Base-by-base conservation (phyloP, 805 yeast species). In the Candida quercuum region DNA sequence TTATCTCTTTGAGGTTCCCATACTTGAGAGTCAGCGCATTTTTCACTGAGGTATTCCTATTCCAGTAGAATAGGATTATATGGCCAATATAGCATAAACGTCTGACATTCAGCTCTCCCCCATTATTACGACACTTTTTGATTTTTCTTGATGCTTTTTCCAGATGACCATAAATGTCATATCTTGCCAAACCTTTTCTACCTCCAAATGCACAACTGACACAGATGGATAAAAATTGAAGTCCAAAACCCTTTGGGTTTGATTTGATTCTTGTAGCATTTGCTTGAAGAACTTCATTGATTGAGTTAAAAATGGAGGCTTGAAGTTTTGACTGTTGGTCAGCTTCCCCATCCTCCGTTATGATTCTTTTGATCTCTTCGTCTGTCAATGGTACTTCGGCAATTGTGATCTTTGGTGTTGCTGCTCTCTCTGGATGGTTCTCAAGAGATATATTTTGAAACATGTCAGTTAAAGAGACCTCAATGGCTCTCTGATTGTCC, bases 161-260 rank as follows among this genome's bases (percentile, higher is more conserved):
- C n/a, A n/a, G n/a, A n/a, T n/a, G n/a, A n/a, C n/a, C n/a, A n/a
- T n/a, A n/a, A n/a, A n/a, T n/a, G n/a, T 7, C 15, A 25, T 39
- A 42, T 20, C 36, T 23, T 3, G 8, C 8, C 4, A 35, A 16
- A 2, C 42, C 44, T 12, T 8, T 20, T 14, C 38, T 32, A 6
- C 49, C 47, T 14, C 45, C 47, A 38, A 42, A 40, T n/a, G 49
- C 45, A 28, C 42, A 37, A 7, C 35, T 15, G 5, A 45, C 26
- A 28, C 43, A 42, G 10, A 39, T n/a, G 1, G 39, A 24, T 10
- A 45, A 11, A 20, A 45, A 38, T 28, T 37, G 42, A 24, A 30
- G 25, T 3, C 43, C 49, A 41, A 41, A 39, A 5, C 28, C 36
- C 3, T 16, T 17, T 11, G 39, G 38, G 22, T 41, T 29, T 2